Percentiles rank a stretch among this genome's conserved stretches.
Evolutionary conservation across 192 early-diverging fungal genomes (phyloP).

Genomic region (Coemansia sp.): DNA sequence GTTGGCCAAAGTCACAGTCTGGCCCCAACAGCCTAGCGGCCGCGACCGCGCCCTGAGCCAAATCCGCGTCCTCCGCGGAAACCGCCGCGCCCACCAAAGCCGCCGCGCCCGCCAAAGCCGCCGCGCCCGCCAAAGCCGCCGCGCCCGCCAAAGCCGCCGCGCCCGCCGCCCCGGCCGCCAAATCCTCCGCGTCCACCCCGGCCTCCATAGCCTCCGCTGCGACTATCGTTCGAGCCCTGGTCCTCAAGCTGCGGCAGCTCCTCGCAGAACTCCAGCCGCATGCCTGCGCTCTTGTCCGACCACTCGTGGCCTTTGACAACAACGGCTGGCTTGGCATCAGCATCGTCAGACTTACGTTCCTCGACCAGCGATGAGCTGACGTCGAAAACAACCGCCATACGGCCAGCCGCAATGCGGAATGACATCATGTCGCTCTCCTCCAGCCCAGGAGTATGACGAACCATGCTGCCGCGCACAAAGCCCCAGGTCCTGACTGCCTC

Average conservation of each 20-base stretch:
- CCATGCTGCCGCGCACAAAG: conserved; percentile 78
- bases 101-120: conserved; percentile 43
- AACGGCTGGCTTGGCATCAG: conserved; percentile 34
- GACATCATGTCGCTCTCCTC: conserved; percentile 71
- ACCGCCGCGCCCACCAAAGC: conserved; percentile 42
- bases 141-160: conserved; percentile 40
- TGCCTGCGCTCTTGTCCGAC: conserved; percentile 60
- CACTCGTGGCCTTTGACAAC: conserved; percentile 71
- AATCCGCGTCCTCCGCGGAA: conserved; percentile 16
- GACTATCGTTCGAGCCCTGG: conserved; percentile 23
- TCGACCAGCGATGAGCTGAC: conserved; percentile 70
- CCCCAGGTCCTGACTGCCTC: conserved; percentile 78
- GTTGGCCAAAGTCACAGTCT: not conserved
- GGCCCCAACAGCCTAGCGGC: not conserved
- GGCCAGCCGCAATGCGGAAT: conserved; percentile 86
- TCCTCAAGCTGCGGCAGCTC: conserved; percentile 80
- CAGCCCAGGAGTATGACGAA: conserved; percentile 69
- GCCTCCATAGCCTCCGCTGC: conserved; percentile 46
- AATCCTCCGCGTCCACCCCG: conserved; percentile 50
- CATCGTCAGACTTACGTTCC: conserved; percentile 54
- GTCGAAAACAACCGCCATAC: conserved; percentile 84
- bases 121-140: conserved; percentile 49
- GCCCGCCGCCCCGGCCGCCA: conserved; percentile 44
- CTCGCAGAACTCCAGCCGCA: conserved; percentile 68
- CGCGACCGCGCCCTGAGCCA: not conserved